Base-by-base conservation (phyloP, 140 eudicot species). In the Bidens hawaiensis region DNA sequence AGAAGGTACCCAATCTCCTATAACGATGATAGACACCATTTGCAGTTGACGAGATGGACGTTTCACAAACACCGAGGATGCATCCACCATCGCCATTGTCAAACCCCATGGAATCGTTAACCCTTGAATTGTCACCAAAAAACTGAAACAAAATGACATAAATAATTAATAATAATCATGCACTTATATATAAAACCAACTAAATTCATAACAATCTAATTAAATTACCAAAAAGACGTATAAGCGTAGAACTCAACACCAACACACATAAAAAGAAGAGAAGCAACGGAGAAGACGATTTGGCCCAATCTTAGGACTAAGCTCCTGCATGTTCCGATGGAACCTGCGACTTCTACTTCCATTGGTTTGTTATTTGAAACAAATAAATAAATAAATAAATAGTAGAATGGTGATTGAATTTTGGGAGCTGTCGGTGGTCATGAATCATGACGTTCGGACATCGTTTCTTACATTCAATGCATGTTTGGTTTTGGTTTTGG, bases 101-200 rank as follows among this genome's bases (percentile, higher is more conserved):
- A 84, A 69, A 72, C 97, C 87, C 96, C 97, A 90, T 27, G 97
- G 96, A 64, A 87, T 80, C 30, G 86, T 81, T 77, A 90, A 78
- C 28, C 97, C 96, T 91, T 84, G 87, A 14, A 87, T 66, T 47
- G 97, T 90, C 25, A 90, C 96, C 76, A 90, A 65, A 70, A 90
- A 90, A 59, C 97, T 90, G 81, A 62, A 55, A 54, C 67, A 30
- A 30, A 13, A 21, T 10, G 19, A 15, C 17, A 30, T 15, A 38
- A 8, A 38, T 10, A 38, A 1, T 0, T 10, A 38, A 38, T 10
- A 38, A 11, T 4, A 30, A 30, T 56, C 28, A 65, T 19, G 6
- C 16, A 38, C 4, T 38, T 24, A 15, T 40, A 30, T 30, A 8
- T 10, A 38, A 14, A 9, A 38, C 0, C 45, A 38, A 36, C 14